Evolutionary conservation across 495 filamentous ascomycete genomes (phyloP).

Genomic region (Aspergillus nanangensis): DNA sequence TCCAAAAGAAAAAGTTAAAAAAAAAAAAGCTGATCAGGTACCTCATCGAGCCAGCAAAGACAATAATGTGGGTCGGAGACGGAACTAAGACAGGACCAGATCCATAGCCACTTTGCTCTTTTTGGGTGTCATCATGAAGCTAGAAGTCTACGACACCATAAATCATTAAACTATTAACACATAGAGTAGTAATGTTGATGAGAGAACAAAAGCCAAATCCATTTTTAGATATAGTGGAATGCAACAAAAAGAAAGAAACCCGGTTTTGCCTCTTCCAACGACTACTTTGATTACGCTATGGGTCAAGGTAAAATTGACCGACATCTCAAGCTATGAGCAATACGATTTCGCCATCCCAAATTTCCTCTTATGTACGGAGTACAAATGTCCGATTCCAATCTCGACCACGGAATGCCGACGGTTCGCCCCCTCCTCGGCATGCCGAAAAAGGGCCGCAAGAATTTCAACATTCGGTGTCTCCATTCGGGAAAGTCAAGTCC

Average conservation of each 20-base stretch:
- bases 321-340: background rate
- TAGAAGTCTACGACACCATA: too few species aligned
- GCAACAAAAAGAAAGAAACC: too few species aligned
- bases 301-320: too few species aligned
- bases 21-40: constrained; percentile 12
- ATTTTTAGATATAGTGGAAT: too few species aligned
- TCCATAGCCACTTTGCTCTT: too few species aligned
- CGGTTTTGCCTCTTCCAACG: too few species aligned
- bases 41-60: constrained; percentile 11
- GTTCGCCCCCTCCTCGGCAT: constrained; percentile 10
- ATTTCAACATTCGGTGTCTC: constrained; percentile 9
- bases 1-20: constrained; percentile 10
- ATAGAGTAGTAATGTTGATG: too few species aligned
- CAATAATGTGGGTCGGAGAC: constrained; percentile 10
- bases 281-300: too few species aligned
- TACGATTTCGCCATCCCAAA: constrained; percentile 1
- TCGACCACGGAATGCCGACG: constrained; percentile 13
- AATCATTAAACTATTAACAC: too few species aligned
- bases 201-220: too few species aligned
- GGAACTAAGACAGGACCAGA: background rate
- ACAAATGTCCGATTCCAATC: background rate
- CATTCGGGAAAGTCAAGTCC: constrained; percentile 11
- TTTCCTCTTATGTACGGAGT: background rate
- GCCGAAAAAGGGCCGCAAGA: constrained; percentile 6
- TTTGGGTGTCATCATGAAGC: too few species aligned